Percentiles rank a stretch among this genome's conserved stretches.
Conservation (phyloP, 2,329 filamentous ascomycete genomes). For the Colletotrichum caudatum region DNA sequence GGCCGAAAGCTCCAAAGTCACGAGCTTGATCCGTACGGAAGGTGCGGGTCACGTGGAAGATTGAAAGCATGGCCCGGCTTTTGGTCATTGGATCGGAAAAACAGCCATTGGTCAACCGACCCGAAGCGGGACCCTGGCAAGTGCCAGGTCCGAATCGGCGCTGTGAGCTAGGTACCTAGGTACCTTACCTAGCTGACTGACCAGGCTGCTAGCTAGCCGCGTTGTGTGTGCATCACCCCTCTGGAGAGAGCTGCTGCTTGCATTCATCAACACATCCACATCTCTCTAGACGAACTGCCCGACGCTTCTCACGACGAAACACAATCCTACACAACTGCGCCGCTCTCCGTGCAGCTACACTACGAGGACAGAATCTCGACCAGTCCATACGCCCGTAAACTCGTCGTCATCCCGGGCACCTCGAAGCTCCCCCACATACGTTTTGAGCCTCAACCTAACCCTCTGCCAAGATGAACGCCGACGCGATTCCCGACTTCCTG, state of each 20-base stretch:
- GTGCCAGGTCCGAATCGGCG: slow-evolving; percentile 15
- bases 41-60: slow-evolving; percentile 32
- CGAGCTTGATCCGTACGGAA: slow-evolving; percentile 32
- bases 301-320: slow-evolving; percentile 8
- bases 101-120: slow-evolving; percentile 27
- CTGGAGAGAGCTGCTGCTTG: slow-evolving; percentile 27
- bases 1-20: slow-evolving; percentile 30
- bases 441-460: slow-evolving; percentile 21
- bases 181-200: slow-evolving; percentile 23
- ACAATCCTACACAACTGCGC: not conserved
- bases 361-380: not conserved
- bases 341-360: not conserved
- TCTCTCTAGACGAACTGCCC: slow-evolving; percentile 13
- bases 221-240: slow-evolving; percentile 44
- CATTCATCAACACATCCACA: slow-evolving; percentile 33
- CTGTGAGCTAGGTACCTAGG: slow-evolving; percentile 16
- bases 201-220: slow-evolving; percentile 57
- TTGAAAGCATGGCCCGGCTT: slow-evolving; percentile 14
- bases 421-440: slow-evolving; percentile 30
- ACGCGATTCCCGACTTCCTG: slow-evolving; percentile 92
- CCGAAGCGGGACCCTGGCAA: not conserved
- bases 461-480: slow-evolving; percentile 75
- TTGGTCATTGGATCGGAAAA: slow-evolving; percentile 38
- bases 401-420: slow-evolving; percentile 18
- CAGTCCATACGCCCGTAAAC: not conserved